Conservation (phyloP, 176 grass and related monocot genomes). For the Leersia perrieri region DNA sequence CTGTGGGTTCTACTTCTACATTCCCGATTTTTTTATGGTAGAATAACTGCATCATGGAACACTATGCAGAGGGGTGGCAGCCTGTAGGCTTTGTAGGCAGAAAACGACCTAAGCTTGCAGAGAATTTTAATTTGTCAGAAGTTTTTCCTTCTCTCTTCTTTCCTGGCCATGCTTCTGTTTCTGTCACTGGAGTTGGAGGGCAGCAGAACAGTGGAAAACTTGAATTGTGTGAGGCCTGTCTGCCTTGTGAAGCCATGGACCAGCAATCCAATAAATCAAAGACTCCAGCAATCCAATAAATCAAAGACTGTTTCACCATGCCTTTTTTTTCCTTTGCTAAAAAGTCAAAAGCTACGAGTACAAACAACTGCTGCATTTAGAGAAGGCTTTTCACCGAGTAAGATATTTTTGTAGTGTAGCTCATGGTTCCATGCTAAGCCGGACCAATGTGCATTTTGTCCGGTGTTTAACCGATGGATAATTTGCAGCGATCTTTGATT, state of each 20-base stretch:
- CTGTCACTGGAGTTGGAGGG: background rate
- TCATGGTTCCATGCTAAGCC: background rate
- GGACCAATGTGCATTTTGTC: background rate
- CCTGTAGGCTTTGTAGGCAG: background rate
- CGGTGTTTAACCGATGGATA: background rate
- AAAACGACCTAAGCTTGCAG: constrained; percentile 24
- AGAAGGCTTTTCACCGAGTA: background rate
- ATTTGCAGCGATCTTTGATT: background rate
- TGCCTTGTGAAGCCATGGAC: background rate
- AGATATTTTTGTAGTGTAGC: background rate
- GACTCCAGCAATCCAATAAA: too few species aligned
- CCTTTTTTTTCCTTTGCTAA: background rate
- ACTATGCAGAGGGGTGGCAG: background rate
- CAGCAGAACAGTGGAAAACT: background rate
- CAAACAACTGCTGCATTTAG: background rate
- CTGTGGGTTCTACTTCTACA: background rate
- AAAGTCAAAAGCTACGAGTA: background rate
- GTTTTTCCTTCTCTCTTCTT: background rate
- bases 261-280: background rate
- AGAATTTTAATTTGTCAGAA: constrained; percentile 3
- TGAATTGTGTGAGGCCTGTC: background rate
- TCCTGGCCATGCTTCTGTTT: background rate
- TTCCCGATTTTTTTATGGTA: background rate
- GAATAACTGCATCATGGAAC: background rate
- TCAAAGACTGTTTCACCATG: background rate